Conservation (phyloP, 495 filamentous ascomycete genomes). For the Terfezia boudieri region DNA sequence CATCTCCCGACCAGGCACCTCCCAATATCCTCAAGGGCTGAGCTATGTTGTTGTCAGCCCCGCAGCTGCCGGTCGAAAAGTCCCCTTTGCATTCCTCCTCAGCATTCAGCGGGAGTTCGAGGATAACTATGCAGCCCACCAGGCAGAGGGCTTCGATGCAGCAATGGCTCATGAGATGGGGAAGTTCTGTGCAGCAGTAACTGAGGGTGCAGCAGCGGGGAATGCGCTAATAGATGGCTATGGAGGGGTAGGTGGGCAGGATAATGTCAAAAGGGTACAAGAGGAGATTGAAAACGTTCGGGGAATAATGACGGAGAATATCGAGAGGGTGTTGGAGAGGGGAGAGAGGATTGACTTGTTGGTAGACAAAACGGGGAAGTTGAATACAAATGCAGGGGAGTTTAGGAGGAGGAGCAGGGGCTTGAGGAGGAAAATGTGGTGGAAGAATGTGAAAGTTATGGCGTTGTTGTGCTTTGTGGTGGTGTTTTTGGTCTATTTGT, state of each 20-base stretch:
- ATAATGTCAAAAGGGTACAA: conserved; percentile 64
- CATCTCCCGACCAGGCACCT: conserved; percentile 60
- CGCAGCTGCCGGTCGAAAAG: conserved; percentile 53
- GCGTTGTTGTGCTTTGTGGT: conserved; percentile 59
- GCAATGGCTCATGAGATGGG: conserved; percentile 59
- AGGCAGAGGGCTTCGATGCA: conserved; percentile 37
- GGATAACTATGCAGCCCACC: conserved; percentile 45
- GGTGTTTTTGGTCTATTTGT: conserved; percentile 43
- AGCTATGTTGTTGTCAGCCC: conserved; percentile 72
- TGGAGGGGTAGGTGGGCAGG: conserved; percentile 23
- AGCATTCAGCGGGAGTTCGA: conserved; percentile 82
- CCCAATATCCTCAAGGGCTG: conserved; percentile 45
- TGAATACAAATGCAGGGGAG: conserved; percentile 21
- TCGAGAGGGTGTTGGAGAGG: conserved; percentile 81
- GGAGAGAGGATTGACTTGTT: conserved; percentile 93
- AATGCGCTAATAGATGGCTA: conserved; percentile 35
- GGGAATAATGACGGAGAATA: conserved; percentile 98
- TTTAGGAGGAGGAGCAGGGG: conserved; percentile 31
- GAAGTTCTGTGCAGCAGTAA: conserved; percentile 28
- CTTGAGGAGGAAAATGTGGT: conserved; percentile 89
- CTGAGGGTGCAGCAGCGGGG: conserved; percentile 30
- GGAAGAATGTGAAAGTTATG: conserved; percentile 97
- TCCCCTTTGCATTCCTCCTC: conserved; percentile 80
- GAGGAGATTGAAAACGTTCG: conserved; percentile 79
- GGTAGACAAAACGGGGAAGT: conserved; percentile 87